A percentile compares a stretch with the other conserved stretches of the same genome.
phyloP scores from a whole-genome alignment of 371 early-diverging fungal genomes.

The Batkoa obscura region DNA sequence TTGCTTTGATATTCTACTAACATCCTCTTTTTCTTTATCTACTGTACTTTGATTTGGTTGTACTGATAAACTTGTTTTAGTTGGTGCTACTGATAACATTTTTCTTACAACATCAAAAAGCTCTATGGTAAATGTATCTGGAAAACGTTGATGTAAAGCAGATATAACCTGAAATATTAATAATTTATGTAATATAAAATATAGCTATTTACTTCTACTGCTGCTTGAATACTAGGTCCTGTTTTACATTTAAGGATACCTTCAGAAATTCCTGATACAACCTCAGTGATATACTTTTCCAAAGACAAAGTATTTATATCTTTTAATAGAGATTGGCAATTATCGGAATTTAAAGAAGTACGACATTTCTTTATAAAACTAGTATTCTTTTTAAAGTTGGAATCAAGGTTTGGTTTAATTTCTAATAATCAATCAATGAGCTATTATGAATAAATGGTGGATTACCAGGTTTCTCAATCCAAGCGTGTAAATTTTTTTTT shows the following conservation, averaged over 20 bases:
- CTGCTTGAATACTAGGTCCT: constrained; percentile 52
- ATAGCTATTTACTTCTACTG: constrained; percentile 38
- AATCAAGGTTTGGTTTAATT: constrained; percentile 43
- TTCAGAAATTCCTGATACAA: constrained; percentile 64
- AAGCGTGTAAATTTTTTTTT: too few species aligned
- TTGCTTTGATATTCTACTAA: constrained; percentile 41
- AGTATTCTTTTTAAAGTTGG: constrained; percentile 91
- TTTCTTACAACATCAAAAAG: constrained; percentile 40
- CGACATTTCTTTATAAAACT: constrained; percentile 86
- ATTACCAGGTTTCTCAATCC: not conserved
- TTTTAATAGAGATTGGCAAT: constrained; percentile 39
- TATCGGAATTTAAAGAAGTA: constrained; percentile 57
- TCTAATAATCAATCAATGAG: not conserved
- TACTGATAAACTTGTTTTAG: constrained; percentile 23
- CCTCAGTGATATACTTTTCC: constrained; percentile 91
- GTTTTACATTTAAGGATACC: constrained; percentile 48
- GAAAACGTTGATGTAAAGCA: constrained; percentile 79
- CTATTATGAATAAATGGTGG: not conserved
- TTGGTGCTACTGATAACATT: constrained; percentile 23
- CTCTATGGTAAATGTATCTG: constrained; percentile 48
- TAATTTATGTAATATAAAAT: not conserved
- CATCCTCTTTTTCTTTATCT: constrained; percentile 74
- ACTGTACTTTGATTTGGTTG: constrained; percentile 39
- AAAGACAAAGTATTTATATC: constrained; percentile 72
- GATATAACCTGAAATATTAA: constrained; percentile 36